Evolutionary conservation across 2,329 filamentous ascomycete genomes (phyloP).

Genomic region (Pseudogymnoascus pannorum): DNA sequence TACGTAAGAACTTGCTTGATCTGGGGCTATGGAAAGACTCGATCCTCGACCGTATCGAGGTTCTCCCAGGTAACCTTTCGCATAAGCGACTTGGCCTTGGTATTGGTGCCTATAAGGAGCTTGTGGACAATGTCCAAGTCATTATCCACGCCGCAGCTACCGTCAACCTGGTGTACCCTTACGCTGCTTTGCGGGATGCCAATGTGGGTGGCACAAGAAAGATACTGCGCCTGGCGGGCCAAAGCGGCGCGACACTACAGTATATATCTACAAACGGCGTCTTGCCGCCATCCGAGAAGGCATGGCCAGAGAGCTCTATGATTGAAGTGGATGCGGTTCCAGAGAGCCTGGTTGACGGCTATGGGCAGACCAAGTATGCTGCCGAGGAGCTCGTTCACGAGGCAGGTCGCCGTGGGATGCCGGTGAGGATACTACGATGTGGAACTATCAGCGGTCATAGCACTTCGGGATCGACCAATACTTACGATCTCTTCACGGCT

Average conservation of each 20-base stretch:
- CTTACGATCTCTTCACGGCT: constrained; percentile 70
- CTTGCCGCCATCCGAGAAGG: constrained; percentile 59
- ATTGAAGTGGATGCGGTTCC: constrained; percentile 62
- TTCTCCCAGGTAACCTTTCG: constrained; percentile 66
- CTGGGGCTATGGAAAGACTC: constrained; percentile 70
- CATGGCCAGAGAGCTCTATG: constrained; percentile 65
- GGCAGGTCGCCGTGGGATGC: constrained; percentile 60
- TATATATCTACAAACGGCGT: constrained; percentile 78
- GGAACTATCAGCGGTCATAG: constrained; percentile 77
- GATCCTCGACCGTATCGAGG: constrained; percentile 70
- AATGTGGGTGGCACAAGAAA: constrained; percentile 77
- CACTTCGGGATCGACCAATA: constrained; percentile 65
- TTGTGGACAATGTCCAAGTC: constrained; percentile 60
- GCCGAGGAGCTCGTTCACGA: constrained; percentile 68
- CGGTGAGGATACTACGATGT: constrained; percentile 63
- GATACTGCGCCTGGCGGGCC: constrained; percentile 62
- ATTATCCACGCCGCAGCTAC: constrained; percentile 72
- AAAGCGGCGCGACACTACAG: constrained; percentile 63
- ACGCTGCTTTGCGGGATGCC: constrained; percentile 64
- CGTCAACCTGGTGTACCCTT: constrained; percentile 76
- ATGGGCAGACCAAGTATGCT: constrained; percentile 77
- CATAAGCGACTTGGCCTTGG: constrained; percentile 62
- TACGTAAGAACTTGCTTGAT: constrained; percentile 71
- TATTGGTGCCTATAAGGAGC: constrained; percentile 55
- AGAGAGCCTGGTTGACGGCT: constrained; percentile 61